These are phyloP conservation scores for Rhododendron williamsianum DNA, from an alignment of 148 eudicot species.

Conservation along the genomic window DNA sequence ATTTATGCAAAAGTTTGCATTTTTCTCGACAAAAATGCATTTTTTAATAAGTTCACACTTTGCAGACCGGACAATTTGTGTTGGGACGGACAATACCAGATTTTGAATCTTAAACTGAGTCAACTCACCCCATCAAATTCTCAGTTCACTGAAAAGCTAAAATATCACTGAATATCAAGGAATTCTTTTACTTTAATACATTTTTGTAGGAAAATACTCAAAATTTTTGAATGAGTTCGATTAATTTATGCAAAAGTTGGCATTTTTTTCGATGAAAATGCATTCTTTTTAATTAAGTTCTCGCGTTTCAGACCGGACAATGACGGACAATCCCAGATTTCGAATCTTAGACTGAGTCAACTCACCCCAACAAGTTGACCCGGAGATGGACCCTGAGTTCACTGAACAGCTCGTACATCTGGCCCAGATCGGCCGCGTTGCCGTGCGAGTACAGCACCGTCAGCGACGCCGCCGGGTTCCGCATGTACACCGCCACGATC, in stretches of 20 bases:
- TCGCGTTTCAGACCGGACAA: background rate
- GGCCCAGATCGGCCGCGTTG: slow-evolving; percentile 76
- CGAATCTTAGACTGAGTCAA: background rate
- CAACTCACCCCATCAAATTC: background rate
- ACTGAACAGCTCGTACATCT: slow-evolving; percentile 72
- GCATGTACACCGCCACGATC: slow-evolving; percentile 52
- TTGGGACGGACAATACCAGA: background rate
- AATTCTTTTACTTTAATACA: background rate
- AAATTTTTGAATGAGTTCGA: too few relatives aligned
- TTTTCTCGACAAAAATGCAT: background rate
- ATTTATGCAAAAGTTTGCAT: background rate
- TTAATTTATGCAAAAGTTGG: background rate
- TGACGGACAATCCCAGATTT: background rate
- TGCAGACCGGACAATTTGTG: too few relatives aligned
- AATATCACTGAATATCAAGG: background rate
- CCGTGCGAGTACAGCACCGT: slow-evolving; percentile 77
- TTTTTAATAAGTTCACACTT: background rate
- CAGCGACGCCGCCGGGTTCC: slow-evolving; percentile 62
- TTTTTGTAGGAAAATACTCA: background rate
- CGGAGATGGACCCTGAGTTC: slow-evolving; percentile 55
- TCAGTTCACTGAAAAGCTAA: background rate
- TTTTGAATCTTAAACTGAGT: background rate
- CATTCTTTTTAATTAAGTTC: background rate
- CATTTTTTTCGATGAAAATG: background rate
- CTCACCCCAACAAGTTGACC: slow-evolving; percentile 63